phyloP scores from a whole-genome alignment of 441 rosid genomes.

The Gossypium schwendimanii region DNA sequence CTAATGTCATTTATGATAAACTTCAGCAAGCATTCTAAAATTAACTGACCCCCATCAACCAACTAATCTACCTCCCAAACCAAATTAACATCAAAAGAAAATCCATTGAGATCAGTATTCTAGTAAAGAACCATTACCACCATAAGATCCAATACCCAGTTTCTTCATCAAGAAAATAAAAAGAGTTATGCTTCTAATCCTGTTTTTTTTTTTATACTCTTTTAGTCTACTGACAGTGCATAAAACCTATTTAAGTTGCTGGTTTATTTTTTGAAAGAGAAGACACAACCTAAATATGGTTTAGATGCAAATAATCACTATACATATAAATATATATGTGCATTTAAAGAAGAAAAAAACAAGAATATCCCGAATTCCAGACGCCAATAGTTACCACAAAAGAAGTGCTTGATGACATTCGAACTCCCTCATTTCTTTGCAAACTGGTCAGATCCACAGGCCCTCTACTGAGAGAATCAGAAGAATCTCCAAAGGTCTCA shows the following conservation, averaged over 20 bases:
- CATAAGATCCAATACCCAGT: neutral
- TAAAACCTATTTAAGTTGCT: neutral
- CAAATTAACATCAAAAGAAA: neutral
- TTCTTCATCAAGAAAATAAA: neutral
- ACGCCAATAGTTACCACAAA: slow-evolving; percentile 36
- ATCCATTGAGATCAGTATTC: neutral
- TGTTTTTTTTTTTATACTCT: neutral
- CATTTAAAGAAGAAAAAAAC: slow-evolving; percentile 1
- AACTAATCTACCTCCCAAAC: neutral
- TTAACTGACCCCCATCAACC: neutral
- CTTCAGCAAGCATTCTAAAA: neutral
- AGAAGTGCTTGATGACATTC: slow-evolving; percentile 40
- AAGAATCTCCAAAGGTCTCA: slow-evolving; percentile 61
- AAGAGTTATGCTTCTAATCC: neutral
- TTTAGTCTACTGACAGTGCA: neutral
- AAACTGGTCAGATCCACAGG: slow-evolving; percentile 36
- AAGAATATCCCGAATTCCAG: neutral
- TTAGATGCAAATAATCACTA: neutral
- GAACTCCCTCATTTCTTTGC: slow-evolving; percentile 33
- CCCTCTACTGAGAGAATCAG: slow-evolving; percentile 35
- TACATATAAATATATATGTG: neutral
- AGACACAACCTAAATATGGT: neutral
- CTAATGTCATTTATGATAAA: neutral
- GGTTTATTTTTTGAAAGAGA: neutral
- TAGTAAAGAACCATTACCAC: neutral